Evolutionary conservation across 1,284 basidiomycete species (phyloP), one percentile per base, ranked within the genome.

Genomic region (Hemileia vastatrix): DNA sequence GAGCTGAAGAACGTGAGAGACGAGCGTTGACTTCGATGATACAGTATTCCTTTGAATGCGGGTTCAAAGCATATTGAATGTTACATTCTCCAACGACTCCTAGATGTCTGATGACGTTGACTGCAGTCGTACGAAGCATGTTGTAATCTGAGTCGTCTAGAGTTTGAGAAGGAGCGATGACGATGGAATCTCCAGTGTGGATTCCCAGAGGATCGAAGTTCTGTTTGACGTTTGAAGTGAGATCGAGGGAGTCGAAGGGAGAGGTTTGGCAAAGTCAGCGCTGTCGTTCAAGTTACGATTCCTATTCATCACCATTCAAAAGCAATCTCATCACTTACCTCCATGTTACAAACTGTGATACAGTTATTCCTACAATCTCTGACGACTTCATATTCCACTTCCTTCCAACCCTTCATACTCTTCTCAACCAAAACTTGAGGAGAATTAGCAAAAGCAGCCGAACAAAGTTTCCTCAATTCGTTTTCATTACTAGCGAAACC

Each of bases 351-450:
- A 67, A 97, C 93, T 0, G 92, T 95, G 78, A 97, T 96, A 76
- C 93, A 96, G 77, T 94, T 94, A 77, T 97, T 88, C 69, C 88
- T 82, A 79, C 91, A 94, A 78, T 97, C 93, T 64, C 94, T 83
- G 19, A 97, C 94, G 57, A 97, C 94, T 77, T 97, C 93, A 72
- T 97, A 97, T 79, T 97, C 93, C 70, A 97, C 91, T 80, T 97
- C 93, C 79, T 97, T 97, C 92, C 92, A 96, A 13, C 93, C 93
- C 79, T 96, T 96, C 92, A 97, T 96, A 74, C 88, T 92, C 82
- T 86, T 94, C 81, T 97, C 94, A 19, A 98, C 90, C 24, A 98
- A 81, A 1, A 98, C 93, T 78, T 98, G 93, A 53, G 94, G 92
- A 70, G 87, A 90, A 33, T 90, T 96, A 52, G 93, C 92, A 75